Evolutionary conservation across 306 rosid species (phyloP).

Genomic region (Trifolium subterraneum): DNA sequence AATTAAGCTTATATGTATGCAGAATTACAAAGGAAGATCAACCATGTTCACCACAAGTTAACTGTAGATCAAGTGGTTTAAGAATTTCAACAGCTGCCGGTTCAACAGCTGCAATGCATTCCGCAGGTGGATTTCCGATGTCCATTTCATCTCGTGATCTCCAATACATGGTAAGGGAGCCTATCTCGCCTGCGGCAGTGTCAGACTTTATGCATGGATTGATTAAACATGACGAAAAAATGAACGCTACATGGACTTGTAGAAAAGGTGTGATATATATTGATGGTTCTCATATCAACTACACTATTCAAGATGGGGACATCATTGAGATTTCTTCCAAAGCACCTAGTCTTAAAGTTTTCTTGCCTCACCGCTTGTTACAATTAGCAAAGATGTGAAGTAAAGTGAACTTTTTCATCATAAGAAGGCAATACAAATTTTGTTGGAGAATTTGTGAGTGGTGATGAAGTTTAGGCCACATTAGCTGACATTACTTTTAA

Average conservation of each 20-base stretch:
- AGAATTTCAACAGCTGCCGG: conserved; percentile 92
- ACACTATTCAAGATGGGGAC: conserved; percentile 65
- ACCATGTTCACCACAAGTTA: conserved; percentile 53
- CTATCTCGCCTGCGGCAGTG: conserved; percentile 55
- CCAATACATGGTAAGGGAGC: conserved; percentile 95
- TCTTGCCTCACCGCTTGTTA: conserved; percentile 62
- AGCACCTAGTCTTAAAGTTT: conserved; percentile 75
- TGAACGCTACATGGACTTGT: conserved; percentile 65
- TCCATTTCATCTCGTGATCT: conserved; percentile 72
- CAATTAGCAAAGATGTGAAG: conserved; percentile 15
- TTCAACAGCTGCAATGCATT: conserved; percentile 94
- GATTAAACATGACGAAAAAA: conserved; percentile 53
- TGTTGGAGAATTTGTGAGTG: conserved; percentile 30
- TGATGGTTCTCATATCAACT: conserved; percentile 75
- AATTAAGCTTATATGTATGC: conserved; percentile 43
- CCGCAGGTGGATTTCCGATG: conserved; percentile 87
- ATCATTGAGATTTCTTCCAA: conserved; percentile 66
- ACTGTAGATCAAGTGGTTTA: conserved; percentile 87
- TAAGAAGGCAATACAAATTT: conserved; percentile 1
- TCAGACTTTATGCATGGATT: conserved; percentile 66
- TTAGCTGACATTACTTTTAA: conserved; percentile 10
- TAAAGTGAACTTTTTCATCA: conserved; percentile 32
- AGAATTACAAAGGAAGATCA: conserved; percentile 64
- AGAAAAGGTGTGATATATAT: conserved; percentile 66
- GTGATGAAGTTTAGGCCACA: conserved; percentile 28